These are phyloP conservation scores for Psilocybe azurescens DNA, from an alignment of 768 basidiomycete species.

Conservation along the genomic window DNA sequence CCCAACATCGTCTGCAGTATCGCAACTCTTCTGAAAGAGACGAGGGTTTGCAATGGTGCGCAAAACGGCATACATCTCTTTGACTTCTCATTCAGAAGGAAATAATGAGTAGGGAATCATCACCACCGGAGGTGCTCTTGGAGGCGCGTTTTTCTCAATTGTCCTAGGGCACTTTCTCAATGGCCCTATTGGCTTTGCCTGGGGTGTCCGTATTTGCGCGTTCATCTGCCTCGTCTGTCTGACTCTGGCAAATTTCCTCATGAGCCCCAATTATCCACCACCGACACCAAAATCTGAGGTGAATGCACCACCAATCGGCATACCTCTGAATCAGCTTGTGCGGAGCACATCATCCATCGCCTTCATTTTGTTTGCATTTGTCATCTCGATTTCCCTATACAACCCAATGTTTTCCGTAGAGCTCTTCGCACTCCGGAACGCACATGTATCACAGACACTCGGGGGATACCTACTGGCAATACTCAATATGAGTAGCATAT, in stretches of 20 bases:
- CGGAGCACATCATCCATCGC: neutral
- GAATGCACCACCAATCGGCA: neutral
- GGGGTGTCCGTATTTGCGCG: constrained; percentile 3
- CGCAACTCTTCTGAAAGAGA: constrained; percentile 8
- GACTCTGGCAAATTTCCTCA: neutral
- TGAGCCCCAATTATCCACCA: neutral
- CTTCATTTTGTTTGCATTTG: neutral
- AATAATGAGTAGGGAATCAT: neutral
- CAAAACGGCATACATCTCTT: neutral
- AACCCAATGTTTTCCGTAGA: constrained; percentile 4
- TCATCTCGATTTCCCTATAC: neutral
- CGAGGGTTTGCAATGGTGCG: constrained; percentile 11
- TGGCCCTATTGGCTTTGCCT: constrained; percentile 2
- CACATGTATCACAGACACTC: neutral
- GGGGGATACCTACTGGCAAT: neutral
- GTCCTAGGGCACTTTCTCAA: neutral
- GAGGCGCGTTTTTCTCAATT: constrained; percentile 1
- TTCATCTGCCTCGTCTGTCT: neutral
- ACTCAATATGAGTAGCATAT: constrained; percentile 7
- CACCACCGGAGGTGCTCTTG: constrained; percentile 1
- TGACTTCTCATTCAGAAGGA: neutral
- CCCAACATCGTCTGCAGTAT: constrained; percentile 6
- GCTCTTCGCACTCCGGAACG: constrained; percentile 1
- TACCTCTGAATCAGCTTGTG: neutral
- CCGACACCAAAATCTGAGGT: neutral